A percentile compares a stretch with the other conserved stretches of the same genome.
Evolutionary conservation across 2,329 filamentous ascomycete species (phyloP).

Genomic region (Aspergillus sp.): DNA sequence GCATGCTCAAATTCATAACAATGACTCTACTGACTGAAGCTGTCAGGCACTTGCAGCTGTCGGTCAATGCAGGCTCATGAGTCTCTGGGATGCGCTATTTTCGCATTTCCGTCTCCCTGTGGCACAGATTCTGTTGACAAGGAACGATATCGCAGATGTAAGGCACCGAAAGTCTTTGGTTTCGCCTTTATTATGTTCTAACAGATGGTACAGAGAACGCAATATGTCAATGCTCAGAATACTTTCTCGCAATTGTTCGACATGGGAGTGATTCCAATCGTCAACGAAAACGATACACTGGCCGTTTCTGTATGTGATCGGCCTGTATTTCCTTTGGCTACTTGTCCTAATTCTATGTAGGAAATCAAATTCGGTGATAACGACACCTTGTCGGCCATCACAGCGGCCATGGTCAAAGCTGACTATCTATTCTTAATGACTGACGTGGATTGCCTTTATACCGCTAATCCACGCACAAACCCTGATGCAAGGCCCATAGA

Average conservation of each 20-base stretch:
- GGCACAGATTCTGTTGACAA: slow-evolving; percentile 86
- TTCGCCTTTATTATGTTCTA: slow-evolving; percentile 4
- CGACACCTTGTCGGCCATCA: slow-evolving; percentile 93
- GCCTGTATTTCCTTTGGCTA: neutral
- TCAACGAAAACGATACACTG: slow-evolving; percentile 97
- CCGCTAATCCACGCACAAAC: slow-evolving; percentile 83
- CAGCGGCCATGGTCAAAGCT: slow-evolving; percentile 92
- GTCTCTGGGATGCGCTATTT: slow-evolving; percentile 91
- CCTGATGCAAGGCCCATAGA: slow-evolving; percentile 84
- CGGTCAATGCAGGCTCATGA: slow-evolving; percentile 90
- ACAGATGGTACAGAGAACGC: slow-evolving; percentile 56
- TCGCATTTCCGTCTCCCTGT: slow-evolving; percentile 81
- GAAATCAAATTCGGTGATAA: slow-evolving; percentile 99
- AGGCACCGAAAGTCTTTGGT: slow-evolving; percentile 18
- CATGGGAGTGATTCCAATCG: slow-evolving; percentile 95
- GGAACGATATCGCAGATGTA: slow-evolving; percentile 94
- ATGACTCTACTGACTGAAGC: slow-evolving; percentile 4
- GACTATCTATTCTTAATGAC: slow-evolving; percentile 98
- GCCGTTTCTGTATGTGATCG: slow-evolving; percentile 61
- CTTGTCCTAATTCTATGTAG: slow-evolving; percentile 14
- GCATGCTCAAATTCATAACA: neutral
- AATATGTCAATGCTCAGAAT: slow-evolving; percentile 95
- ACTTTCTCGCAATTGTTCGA: slow-evolving; percentile 83
- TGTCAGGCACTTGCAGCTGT: slow-evolving; percentile 79
- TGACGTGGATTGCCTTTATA: slow-evolving; percentile 94